Conservation (phyloP, 768 basidiomycete genomes). For the Tylopilus subfusipes region DNA sequence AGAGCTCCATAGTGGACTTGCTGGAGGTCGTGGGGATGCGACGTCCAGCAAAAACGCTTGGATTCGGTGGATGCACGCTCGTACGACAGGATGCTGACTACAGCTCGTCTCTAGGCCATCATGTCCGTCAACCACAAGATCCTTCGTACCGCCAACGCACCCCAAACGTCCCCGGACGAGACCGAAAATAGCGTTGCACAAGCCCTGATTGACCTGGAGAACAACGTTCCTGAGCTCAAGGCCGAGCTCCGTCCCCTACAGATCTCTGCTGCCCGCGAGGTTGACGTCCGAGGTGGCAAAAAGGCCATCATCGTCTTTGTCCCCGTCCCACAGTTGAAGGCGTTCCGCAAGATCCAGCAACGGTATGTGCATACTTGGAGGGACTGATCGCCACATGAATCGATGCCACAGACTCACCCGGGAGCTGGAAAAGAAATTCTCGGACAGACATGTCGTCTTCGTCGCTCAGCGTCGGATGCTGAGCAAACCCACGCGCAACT, state of each 20-base stretch:
- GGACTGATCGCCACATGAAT: slow-evolving; percentile 6
- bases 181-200: slow-evolving; percentile 90
- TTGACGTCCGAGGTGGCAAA: slow-evolving; percentile 98
- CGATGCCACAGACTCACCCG: slow-evolving; percentile 74
- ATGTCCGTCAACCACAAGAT: slow-evolving; percentile 90
- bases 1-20: slow-evolving; percentile 11
- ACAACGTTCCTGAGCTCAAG: slow-evolving; percentile 98
- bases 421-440: slow-evolving; percentile 99
- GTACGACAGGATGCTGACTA: slow-evolving; percentile 44
- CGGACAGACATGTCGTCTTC: slow-evolving; percentile 98
- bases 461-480: slow-evolving; percentile 98
- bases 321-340: slow-evolving; percentile 95
- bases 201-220: slow-evolving; percentile 95
- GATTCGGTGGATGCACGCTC: slow-evolving; percentile 55
- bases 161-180: slow-evolving; percentile 83
- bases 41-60: slow-evolving; percentile 23
- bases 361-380: slow-evolving; percentile 47
- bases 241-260: slow-evolving; percentile 91
- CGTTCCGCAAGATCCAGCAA: slow-evolving; percentile 97
- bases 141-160: slow-evolving; percentile 93
- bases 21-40: slow-evolving; percentile 15
- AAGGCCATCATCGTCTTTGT: slow-evolving; percentile 99
- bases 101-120: slow-evolving; percentile 22
- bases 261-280: slow-evolving; percentile 97
- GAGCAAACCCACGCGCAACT: slow-evolving; percentile 93